Evolutionary conservation across 495 filamentous ascomycete genomes (phyloP), one percentile per base, ranked within the genome.

Genomic region (Penicillium silybi): DNA sequence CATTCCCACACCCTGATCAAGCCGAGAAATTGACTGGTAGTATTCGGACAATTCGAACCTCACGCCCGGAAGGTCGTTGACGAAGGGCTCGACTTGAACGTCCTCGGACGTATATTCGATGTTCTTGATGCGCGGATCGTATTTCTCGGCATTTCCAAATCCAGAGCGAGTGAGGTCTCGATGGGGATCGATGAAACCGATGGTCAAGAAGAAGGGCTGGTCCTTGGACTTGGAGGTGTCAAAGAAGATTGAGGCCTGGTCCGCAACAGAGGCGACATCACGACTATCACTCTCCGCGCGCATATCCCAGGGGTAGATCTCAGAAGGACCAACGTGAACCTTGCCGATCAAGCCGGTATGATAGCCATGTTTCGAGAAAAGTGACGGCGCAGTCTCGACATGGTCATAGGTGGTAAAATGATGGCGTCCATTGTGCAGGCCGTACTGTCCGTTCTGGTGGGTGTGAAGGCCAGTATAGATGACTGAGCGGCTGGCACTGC

Each of bases 391-490:
- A 15, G 71, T 72, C 15, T 73, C 62, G 18, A 77, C 63, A 45
- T 75, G 61, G 18, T 73, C 63, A 44, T 66, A 72, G 3, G 72
- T 78, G 25, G 59, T 56, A 50, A 78, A 77, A 52, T 75, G 69
- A 44, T 69, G 65, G 10, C 56, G 52, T 6, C 53, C 52, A 41
- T 55, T 59, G 25, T 55, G 49, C 2, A 76, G 61, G 0, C 74
- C 74, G 48, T 78, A 78, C 47, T 75, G 72, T 0, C 74, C 74
- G 41, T 69, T 76, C 48, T 76, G 53, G 46, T 78, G 74, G 0
- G 72, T 76, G 52, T 76, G 73, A 3, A 76, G 57, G 6, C 73
- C 74, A 0, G 71, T 75, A 50, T 76, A 76, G 23, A 78, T 71
- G 18, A 68, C 67, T 3, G 69, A 69, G 13, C 74, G 60, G 50